A percentile compares a stretch with the other conserved stretches of the same genome.
These are phyloP conservation scores for Eimeria maxima DNA, from an alignment of 169 alveolate species.

Conservation along the genomic window DNA sequence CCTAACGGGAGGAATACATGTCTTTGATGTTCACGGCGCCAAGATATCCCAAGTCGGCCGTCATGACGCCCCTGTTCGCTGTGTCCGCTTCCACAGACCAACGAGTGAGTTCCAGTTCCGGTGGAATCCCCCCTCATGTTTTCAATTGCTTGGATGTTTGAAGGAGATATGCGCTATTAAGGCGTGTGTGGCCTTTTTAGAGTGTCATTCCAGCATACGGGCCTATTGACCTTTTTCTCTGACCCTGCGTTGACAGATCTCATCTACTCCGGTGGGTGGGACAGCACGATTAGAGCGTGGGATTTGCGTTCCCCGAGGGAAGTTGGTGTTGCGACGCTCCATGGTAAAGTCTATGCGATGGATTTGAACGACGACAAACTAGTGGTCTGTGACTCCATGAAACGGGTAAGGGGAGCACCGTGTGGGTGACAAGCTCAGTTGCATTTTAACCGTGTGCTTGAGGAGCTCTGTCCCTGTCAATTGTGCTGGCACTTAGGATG, in stretches of 20 bases:
- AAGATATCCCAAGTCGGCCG: constrained; percentile 67
- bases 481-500: not conserved
- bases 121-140: not conserved
- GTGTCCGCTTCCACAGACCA: constrained; percentile 75
- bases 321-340: constrained; percentile 65
- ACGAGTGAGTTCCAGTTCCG: constrained; percentile 50
- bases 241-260: constrained; percentile 29
- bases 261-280: constrained; percentile 84
- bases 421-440: no score
- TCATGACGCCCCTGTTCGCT: constrained; percentile 75
- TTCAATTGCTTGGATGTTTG: not conserved
- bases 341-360: constrained; percentile 83
- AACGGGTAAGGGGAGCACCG: constrained; percentile 58
- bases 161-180: not conserved
- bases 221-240: not conserved
- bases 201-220: not conserved
- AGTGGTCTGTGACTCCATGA: constrained; percentile 81
- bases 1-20: constrained; percentile 36
- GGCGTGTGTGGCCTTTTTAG: not conserved
- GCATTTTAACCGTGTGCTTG: not conserved
- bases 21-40: constrained; percentile 70
- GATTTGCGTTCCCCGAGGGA: constrained; percentile 80
- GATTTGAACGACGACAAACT: constrained; percentile 73
- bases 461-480: not conserved
- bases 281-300: constrained; percentile 80